Evolutionary conservation across 2,329 filamentous ascomycete species (phyloP).

Genomic region (Clarireedia hainanense): DNA sequence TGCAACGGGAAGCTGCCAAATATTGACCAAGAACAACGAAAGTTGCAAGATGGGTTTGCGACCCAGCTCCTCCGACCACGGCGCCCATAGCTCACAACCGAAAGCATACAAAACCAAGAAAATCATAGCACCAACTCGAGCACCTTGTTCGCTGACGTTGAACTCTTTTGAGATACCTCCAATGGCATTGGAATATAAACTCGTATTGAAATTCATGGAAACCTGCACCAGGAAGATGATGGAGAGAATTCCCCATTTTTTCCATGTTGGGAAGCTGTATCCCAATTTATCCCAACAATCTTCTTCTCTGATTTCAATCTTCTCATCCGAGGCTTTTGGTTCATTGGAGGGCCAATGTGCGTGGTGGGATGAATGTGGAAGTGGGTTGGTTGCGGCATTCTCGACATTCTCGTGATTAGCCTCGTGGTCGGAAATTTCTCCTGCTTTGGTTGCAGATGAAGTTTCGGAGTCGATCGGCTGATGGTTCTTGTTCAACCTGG

Average conservation of each 20-base stretch:
- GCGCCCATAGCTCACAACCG: constrained; percentile 82
- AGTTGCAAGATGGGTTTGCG: constrained; percentile 68
- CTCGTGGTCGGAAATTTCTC: background rate
- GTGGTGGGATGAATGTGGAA: background rate
- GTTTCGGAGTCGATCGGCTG: background rate
- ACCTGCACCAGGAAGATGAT: constrained; percentile 67
- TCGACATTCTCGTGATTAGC: background rate
- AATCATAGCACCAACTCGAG: constrained; percentile 66
- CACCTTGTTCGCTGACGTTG: constrained; percentile 57
- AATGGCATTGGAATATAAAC: constrained; percentile 63
- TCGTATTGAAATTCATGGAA: constrained; percentile 75
- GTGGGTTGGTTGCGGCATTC: background rate
- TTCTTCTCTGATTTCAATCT: constrained; percentile 39
- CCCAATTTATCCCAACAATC: constrained; percentile 62
- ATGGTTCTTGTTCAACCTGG: background rate
- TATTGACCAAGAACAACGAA: constrained; percentile 66
- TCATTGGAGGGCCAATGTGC: constrained; percentile 1
- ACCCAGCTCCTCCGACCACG: constrained; percentile 78
- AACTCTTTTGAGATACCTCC: constrained; percentile 60
- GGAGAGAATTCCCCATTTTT: constrained; percentile 65
- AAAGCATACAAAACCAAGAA: constrained; percentile 78
- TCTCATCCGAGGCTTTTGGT: constrained; percentile 4
- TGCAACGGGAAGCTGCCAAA: constrained; percentile 67
- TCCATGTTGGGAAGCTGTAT: constrained; percentile 49
- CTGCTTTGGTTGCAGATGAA: background rate